Evolutionary conservation across 768 basidiomycete species (phyloP), one percentile per base, ranked within the genome.

Genomic region (Dentipellis sp.): DNA sequence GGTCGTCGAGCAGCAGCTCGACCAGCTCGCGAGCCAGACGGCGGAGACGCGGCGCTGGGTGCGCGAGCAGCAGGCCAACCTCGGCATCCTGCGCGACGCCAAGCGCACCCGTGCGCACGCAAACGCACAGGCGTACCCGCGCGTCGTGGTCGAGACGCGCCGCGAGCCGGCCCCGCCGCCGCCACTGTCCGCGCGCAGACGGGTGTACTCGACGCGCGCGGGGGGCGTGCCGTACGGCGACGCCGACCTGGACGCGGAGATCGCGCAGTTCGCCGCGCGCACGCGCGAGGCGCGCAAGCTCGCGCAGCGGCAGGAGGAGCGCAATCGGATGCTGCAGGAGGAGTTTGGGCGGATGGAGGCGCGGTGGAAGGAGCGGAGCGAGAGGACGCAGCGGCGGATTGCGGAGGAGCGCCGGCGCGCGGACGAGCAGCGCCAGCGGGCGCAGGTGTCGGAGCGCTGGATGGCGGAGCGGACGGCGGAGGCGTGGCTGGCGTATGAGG

Each of bases 11-110:
- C 80, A 84, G 66, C 78, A 80, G 59, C 68, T 71, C 48, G 65
- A 71, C 56, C 71, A 71, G 47, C 70, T 72, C 55, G 72, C 71
- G 47, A 74, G 71, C 56, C 71, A 74, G 58, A 74, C 71, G 59
- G 73, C 72, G 64, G 79, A 75, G 62, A 82, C 81, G 35, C 80
- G 84, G 53, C 75, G 78, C 54, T 88, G 88, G 86, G 79, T 87
- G 50, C 67, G 75, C 49, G 75, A 82, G 61, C 81, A 83, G 63
- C 83, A 81, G 67, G 65, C 40, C 51, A 47, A 62, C 48, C 53
- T 60, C 52, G 59, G 54, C 5, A 22, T 59, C 35, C 49, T 56
- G 7, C 48, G 49, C 50, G 55, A 51, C 46, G 46, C 4, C 17
- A 11, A 7, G 48, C n/a, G n/a, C 16, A 14, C 36, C 16, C 34